Evolutionary conservation across 2,329 filamentous ascomycete species (phyloP).

Genomic region (Oidium heveae): DNA sequence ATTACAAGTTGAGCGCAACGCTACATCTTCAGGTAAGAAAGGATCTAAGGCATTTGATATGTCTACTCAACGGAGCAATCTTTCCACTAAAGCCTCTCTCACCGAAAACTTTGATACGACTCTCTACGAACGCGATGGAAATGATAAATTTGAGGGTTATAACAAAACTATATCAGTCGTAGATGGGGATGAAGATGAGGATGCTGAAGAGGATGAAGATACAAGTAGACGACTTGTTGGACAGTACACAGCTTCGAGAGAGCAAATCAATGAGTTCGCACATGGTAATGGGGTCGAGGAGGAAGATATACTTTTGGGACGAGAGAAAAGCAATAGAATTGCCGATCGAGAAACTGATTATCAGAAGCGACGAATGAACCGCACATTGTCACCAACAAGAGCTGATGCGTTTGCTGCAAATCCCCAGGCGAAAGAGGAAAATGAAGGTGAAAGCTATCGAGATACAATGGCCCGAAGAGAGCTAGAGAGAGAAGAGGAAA

Average conservation of each 20-base stretch:
- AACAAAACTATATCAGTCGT: slow-evolving; percentile 65
- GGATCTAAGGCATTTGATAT: slow-evolving; percentile 57
- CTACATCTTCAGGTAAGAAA: slow-evolving; percentile 52
- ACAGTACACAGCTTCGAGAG: slow-evolving; percentile 81
- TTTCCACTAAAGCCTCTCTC: slow-evolving; percentile 71
- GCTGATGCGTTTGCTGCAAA: slow-evolving; percentile 68
- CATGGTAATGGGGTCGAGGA: slow-evolving; percentile 68
- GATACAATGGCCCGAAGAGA: slow-evolving; percentile 82
- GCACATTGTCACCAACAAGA: slow-evolving; percentile 61
- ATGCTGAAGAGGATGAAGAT: slow-evolving; percentile 53
- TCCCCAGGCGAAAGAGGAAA: slow-evolving; percentile 36
- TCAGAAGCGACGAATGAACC: slow-evolving; percentile 83
- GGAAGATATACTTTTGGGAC: slow-evolving; percentile 64
- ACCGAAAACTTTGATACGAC: slow-evolving; percentile 72
- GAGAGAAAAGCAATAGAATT: slow-evolving; percentile 77
- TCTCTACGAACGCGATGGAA: slow-evolving; percentile 56
- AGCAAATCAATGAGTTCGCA: slow-evolving; percentile 86
- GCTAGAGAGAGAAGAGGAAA: slow-evolving; percentile 77
- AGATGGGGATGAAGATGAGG: slow-evolving; percentile 53
- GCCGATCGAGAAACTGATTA: slow-evolving; percentile 88
- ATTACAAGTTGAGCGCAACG: slow-evolving; percentile 83
- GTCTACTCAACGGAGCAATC: slow-evolving; percentile 57
- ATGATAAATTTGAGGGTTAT: slow-evolving; percentile 71
- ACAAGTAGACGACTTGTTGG: slow-evolving; percentile 59
- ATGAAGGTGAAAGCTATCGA: slow-evolving; percentile 59